A percentile compares a stretch with the other conserved stretches of the same genome.
phyloP scores from a whole-genome alignment of 257 asterid genomes.

The Nicotiana benthamiana region DNA sequence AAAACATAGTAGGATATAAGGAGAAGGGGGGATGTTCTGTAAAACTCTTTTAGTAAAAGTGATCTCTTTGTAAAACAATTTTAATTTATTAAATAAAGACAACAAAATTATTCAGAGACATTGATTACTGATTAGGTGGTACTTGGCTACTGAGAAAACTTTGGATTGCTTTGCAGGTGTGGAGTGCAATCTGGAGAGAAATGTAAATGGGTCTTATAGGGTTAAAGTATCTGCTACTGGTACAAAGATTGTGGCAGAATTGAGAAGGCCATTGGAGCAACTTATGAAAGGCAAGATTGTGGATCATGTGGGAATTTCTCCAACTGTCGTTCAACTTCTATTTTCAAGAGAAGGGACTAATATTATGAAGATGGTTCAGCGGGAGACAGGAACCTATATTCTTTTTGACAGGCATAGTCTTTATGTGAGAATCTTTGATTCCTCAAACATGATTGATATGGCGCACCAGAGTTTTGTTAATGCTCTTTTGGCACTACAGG shows the following conservation, averaged over 20 bases:
- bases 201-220: constrained; percentile 55
- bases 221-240: constrained; percentile 75
- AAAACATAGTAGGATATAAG: not conserved
- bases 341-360: constrained; percentile 67
- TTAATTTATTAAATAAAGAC: not conserved
- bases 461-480: constrained; percentile 45
- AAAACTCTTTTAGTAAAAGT: too few relatives aligned
- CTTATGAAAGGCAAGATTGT: constrained; percentile 66
- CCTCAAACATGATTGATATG: constrained; percentile 32
- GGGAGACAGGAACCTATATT: constrained; percentile 53
- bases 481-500: constrained; percentile 49
- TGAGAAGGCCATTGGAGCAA: constrained; percentile 58
- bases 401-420: constrained; percentile 56
- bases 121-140: not conserved
- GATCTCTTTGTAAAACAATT: not conserved
- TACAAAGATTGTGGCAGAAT: constrained; percentile 66
- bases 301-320: constrained; percentile 55
- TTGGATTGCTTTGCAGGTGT: constrained; percentile 49
- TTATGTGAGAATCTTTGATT: constrained; percentile 54
- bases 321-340: constrained; percentile 52
- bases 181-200: constrained; percentile 47
- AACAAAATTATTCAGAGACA: not conserved
- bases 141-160: constrained; percentile 1
- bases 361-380: constrained; percentile 54
- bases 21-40: not conserved